Evolutionary conservation across 768 basidiomycete species (phyloP).

Genomic region (Paxillus involutus): DNA sequence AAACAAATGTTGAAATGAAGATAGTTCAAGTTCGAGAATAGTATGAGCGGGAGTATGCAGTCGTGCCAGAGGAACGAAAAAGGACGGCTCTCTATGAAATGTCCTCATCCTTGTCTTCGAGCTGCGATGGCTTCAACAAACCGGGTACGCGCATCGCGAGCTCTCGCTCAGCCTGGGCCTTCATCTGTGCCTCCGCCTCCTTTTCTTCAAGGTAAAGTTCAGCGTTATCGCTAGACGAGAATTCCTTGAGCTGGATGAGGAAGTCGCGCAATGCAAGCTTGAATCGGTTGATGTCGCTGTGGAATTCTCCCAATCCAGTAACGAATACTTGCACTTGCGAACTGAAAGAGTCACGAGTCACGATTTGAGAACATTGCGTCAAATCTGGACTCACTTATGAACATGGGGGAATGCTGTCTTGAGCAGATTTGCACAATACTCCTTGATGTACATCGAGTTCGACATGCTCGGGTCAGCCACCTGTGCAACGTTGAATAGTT

Average conservation of each 20-base stretch:
- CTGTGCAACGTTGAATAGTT: constrained; percentile 80
- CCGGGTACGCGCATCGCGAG: constrained; percentile 95
- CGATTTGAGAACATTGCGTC: constrained; percentile 4
- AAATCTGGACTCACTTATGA: constrained; percentile 57
- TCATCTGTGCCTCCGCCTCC: constrained; percentile 77
- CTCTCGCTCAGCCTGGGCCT: constrained; percentile 82
- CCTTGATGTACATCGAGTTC: constrained; percentile 78
- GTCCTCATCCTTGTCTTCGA: constrained; percentile 93
- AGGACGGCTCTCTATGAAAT: constrained; percentile 38
- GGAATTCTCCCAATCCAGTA: constrained; percentile 62
- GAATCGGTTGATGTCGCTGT: constrained; percentile 85
- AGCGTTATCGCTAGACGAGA: constrained; percentile 87
- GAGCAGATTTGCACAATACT: constrained; percentile 84
- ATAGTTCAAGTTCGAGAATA: constrained; percentile 27
- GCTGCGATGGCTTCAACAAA: constrained; percentile 92
- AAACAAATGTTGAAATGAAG: constrained; percentile 21
- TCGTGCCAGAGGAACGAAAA: constrained; percentile 33
- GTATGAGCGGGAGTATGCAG: constrained; percentile 19
- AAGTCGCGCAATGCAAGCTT: constrained; percentile 95
- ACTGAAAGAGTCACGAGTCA: constrained; percentile 35
- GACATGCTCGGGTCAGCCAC: constrained; percentile 67
- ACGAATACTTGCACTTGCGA: constrained; percentile 74
- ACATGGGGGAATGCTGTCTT: constrained; percentile 92
- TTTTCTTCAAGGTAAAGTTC: constrained; percentile 95
- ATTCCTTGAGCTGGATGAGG: constrained; percentile 97